These are phyloP conservation scores for Fusarium tupiense DNA, from an alignment of 2,329 filamentous ascomycete genomes.

Conservation along the genomic window DNA sequence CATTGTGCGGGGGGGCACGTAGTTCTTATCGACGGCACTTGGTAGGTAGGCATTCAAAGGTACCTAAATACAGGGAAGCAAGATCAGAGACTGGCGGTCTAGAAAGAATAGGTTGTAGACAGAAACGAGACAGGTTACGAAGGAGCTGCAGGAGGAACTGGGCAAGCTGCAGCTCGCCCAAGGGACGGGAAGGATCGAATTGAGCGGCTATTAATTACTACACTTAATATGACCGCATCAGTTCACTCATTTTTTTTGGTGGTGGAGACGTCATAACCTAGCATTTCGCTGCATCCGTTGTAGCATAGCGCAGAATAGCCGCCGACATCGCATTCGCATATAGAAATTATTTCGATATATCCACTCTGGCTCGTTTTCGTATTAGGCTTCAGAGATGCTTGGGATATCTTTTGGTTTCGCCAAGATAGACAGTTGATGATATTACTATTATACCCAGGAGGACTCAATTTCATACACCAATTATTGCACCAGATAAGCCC, in stretches of 20 bases:
- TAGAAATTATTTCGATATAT: slow-evolving; percentile 13
- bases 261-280: slow-evolving; percentile 41
- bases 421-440: slow-evolving; percentile 35
- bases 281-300: slow-evolving; percentile 26
- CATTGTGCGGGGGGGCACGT: slow-evolving; percentile 61
- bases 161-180: slow-evolving; percentile 19
- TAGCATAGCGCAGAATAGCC: slow-evolving; percentile 13
- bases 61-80: neutral
- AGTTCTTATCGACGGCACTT: slow-evolving; percentile 3
- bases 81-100: neutral
- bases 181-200: neutral
- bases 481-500: slow-evolving; percentile 14
- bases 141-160: neutral
- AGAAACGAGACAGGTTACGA: neutral
- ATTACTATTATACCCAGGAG: slow-evolving; percentile 33
- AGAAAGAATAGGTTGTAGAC: neutral
- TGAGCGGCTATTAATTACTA: slow-evolving; percentile 26
- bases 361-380: slow-evolving; percentile 37
- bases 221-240: slow-evolving; percentile 36
- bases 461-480: slow-evolving; percentile 29
- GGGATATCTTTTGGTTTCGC: slow-evolving; percentile 8
- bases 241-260: slow-evolving; percentile 16
- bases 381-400: slow-evolving; percentile 13
- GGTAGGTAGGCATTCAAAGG: slow-evolving; percentile 15
- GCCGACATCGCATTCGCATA: slow-evolving; percentile 39